These are phyloP conservation scores for Aspergillus ibericus DNA, from an alignment of 2,329 filamentous ascomycete genomes.

Conservation along the genomic window DNA sequence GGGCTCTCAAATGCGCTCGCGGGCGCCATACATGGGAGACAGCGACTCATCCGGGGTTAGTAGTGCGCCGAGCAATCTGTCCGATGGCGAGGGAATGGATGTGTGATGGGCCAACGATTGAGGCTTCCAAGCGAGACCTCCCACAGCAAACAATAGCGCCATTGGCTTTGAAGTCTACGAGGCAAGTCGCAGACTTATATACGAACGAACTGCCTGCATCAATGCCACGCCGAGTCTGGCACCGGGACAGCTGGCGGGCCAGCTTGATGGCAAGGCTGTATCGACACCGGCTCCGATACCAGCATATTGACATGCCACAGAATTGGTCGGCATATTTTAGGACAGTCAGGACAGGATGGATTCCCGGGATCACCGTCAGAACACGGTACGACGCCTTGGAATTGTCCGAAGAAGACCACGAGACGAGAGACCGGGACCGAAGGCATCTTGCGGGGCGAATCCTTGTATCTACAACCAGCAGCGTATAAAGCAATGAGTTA, in stretches of 20 bases:
- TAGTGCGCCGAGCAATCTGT: conserved; percentile 42
- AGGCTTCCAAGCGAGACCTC: not conserved
- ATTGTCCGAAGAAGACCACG: not conserved
- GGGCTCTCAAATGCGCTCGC: conserved; percentile 44
- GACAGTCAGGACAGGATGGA: not conserved
- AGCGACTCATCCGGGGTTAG: conserved; percentile 41
- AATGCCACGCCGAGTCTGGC: not conserved
- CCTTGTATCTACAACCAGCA: not conserved
- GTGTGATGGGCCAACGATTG: conserved; percentile 25
- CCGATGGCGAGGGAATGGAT: conserved; percentile 39
- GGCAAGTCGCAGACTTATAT: not conserved
- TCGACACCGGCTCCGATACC: not conserved
- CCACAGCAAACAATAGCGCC: not conserved
- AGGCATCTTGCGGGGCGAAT: not conserved
- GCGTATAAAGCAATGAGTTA: not conserved
- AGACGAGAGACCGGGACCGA: not conserved
- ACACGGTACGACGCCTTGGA: not conserved
- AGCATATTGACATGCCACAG: not conserved
- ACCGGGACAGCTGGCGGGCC: not conserved
- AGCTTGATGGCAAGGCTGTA: not conserved
- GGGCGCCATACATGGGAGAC: conserved; percentile 28
- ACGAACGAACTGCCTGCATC: not conserved
- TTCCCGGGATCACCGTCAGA: not conserved
- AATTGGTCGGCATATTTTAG: not conserved
- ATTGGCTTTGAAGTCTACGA: not conserved